Evolutionary conservation across 352 stramenopile species (phyloP).

Genomic region (Pythium monospermum): DNA sequence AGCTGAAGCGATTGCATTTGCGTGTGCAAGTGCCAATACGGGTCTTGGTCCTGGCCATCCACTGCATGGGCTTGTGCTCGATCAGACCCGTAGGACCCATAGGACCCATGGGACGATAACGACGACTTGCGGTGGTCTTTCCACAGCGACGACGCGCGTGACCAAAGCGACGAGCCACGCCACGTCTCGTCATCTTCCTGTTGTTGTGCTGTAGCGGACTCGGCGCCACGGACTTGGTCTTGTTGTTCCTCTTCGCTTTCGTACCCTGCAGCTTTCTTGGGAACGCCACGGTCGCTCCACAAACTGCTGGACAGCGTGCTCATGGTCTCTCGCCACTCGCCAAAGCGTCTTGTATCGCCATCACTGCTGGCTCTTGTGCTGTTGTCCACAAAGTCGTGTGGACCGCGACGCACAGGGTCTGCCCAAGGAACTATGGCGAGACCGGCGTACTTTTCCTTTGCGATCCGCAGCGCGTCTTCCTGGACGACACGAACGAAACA

Average conservation of each 20-base stretch:
- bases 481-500: neutral
- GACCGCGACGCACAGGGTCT: neutral
- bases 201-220: too few relatives aligned
- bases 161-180: too few relatives aligned
- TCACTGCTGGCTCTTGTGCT: neutral
- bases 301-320: neutral
- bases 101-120: too few relatives aligned
- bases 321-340: neutral
- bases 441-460: neutral
- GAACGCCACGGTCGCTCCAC: neutral
- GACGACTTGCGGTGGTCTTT: too few relatives aligned
- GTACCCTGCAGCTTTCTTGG: too few relatives aligned
- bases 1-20: constrained; percentile 18
- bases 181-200: too few relatives aligned
- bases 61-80: too few relatives aligned
- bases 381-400: neutral
- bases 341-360: too few relatives aligned
- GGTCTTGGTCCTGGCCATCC: neutral
- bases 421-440: neutral
- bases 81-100: too few relatives aligned
- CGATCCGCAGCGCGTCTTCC: neutral
- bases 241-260: too few relatives aligned
- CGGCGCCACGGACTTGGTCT: too few relatives aligned
- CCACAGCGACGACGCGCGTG: too few relatives aligned
- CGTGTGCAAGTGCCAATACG: constrained; percentile 6